phyloP scores from a whole-genome alignment of 2,329 filamentous ascomycete species.

The Trichoderma sp. region DNA sequence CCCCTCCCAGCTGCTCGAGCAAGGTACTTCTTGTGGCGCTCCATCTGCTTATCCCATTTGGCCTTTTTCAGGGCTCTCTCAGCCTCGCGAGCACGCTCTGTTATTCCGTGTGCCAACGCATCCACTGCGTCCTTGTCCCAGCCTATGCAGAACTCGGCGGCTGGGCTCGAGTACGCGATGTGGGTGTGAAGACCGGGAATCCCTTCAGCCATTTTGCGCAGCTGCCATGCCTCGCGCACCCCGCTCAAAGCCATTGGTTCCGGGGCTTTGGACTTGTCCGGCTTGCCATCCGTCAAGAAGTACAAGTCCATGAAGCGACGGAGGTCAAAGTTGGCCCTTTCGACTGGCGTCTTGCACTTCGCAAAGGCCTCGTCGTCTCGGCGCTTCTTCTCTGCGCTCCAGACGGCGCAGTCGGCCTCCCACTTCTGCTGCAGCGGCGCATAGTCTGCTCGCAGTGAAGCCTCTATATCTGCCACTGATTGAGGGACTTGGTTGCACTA shows the following conservation, averaged over 20 bases:
- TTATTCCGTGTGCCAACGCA: neutral
- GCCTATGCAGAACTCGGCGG: neutral
- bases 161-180: no score
- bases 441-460: constrained; percentile 25
- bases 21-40: neutral
- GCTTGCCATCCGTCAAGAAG: constrained; percentile 12
- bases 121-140: neutral
- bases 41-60: constrained; percentile 1
- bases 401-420: constrained; percentile 2
- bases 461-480: neutral
- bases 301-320: neutral
- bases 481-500: constrained; percentile 7
- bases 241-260: neutral
- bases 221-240: no score
- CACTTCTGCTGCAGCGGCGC: constrained; percentile 16
- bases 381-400: neutral
- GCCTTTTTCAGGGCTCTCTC: neutral
- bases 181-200: neutral
- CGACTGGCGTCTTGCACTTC: neutral
- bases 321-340: constrained; percentile 2
- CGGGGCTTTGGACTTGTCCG: neutral
- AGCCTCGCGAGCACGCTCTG: neutral
- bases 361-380: constrained; percentile 6
- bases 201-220: neutral
- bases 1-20: neutral